Conservation (phyloP, 2,329 filamentous ascomycete genomes). For the Ophidiomyces ophidiicola region DNA sequence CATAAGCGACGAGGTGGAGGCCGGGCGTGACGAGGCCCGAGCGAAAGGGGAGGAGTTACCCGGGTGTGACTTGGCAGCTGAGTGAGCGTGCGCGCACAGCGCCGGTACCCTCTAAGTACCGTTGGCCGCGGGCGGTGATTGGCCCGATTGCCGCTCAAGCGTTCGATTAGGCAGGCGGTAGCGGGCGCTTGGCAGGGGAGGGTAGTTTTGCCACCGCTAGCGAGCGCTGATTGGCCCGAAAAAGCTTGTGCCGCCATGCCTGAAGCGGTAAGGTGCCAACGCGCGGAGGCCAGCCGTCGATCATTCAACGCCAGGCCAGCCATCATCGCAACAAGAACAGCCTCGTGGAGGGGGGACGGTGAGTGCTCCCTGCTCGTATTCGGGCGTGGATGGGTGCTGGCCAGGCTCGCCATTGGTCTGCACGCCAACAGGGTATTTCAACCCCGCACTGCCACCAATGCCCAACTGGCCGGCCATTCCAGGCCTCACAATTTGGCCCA, state of each 20-base stretch:
- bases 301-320: too few relatives aligned
- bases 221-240: not conserved
- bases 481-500: not conserved
- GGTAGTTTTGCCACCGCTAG: not conserved
- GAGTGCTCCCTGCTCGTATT: too few relatives aligned
- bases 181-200: not conserved
- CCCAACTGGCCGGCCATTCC: not conserved
- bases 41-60: not conserved
- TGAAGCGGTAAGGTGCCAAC: not conserved
- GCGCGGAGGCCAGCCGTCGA: not conserved
- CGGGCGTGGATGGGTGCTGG: too few relatives aligned
- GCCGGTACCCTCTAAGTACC: not conserved
- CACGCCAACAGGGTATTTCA: too few relatives aligned
- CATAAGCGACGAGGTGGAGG: not conserved
- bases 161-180: not conserved
- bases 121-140: not conserved
- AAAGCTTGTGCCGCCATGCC: not conserved
- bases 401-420: too few relatives aligned
- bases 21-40: not conserved
- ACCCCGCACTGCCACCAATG: not conserved
- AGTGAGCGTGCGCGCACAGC: not conserved
- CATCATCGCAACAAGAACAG: too few relatives aligned
- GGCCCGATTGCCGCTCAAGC: not conserved
- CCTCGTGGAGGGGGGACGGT: too few relatives aligned
- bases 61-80: not conserved